phyloP scores from a whole-genome alignment of 768 basidiomycete species.

The Boletus fagicola region DNA sequence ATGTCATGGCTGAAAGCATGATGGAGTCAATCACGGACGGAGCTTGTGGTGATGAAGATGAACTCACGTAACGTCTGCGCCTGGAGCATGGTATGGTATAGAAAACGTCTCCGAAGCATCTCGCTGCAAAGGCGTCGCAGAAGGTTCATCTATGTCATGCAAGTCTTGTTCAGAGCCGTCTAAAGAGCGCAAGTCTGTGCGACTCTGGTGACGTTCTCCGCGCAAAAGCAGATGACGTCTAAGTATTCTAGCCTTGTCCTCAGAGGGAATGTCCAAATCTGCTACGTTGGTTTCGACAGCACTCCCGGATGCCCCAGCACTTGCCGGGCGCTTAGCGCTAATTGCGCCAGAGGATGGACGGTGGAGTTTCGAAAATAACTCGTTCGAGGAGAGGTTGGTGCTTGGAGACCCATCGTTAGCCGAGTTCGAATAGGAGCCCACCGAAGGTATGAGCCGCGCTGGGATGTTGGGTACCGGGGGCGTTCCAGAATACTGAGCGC shows the following conservation, averaged over 20 bases:
- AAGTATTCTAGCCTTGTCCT: slow-evolving; percentile 81
- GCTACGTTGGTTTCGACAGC: slow-evolving; percentile 29
- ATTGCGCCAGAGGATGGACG: slow-evolving; percentile 38
- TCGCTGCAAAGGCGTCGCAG: slow-evolving; percentile 23
- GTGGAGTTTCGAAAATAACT: slow-evolving; percentile 15
- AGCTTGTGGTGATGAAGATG: slow-evolving; percentile 1
- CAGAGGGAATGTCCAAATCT: slow-evolving; percentile 67
- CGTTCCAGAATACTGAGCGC: slow-evolving; percentile 63
- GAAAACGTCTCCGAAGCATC: slow-evolving; percentile 74
- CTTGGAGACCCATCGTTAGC: slow-evolving; percentile 13
- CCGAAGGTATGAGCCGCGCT: slow-evolving; percentile 52
- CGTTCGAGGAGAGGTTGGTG: slow-evolving; percentile 6
- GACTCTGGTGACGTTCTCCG: slow-evolving; percentile 49
- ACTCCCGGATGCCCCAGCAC: slow-evolving; percentile 29
- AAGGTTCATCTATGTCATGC: slow-evolving; percentile 16
- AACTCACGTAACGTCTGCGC: slow-evolving; percentile 91
- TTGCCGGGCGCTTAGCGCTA: slow-evolving; percentile 35
- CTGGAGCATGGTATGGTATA: slow-evolving; percentile 83
- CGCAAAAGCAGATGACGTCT: slow-evolving; percentile 77
- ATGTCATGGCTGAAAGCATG: slow-evolving; percentile 68
- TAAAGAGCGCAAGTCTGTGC: slow-evolving; percentile 22
- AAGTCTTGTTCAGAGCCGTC: slow-evolving; percentile 27
- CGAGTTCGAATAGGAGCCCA: slow-evolving; percentile 10
- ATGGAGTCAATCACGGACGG: slow-evolving; percentile 16
- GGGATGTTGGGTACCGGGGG: slow-evolving; percentile 52